These are phyloP conservation scores for Hylodesmum podocarpum DNA, from an alignment of 306 rosid species.

Conservation along the genomic window DNA sequence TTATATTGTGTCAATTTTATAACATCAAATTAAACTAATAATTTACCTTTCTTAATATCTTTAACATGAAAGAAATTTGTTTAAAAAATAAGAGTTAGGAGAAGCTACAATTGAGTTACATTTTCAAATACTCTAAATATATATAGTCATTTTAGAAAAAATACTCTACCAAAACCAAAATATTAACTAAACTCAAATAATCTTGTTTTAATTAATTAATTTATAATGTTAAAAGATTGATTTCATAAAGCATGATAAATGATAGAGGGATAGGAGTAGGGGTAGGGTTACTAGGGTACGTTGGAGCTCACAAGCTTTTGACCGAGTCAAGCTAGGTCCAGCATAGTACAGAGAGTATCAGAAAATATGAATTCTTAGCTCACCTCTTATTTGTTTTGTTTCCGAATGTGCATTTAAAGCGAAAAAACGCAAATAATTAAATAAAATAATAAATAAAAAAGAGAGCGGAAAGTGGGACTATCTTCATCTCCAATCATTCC, in stretches of 20 bases:
- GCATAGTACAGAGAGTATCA: constrained; percentile 23
- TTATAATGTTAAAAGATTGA: neutral
- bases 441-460: neutral
- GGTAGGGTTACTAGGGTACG: neutral
- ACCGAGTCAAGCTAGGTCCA: constrained; percentile 39
- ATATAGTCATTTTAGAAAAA: no score
- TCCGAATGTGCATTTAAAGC: neutral
- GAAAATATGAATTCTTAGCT: constrained; percentile 15
- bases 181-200: no score
- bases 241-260: neutral
- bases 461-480: constrained; percentile 26
- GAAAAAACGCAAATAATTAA: neutral
- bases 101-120: no score
- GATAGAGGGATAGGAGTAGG: no score
- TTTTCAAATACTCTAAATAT: no score
- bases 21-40: no score
- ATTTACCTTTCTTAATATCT: no score
- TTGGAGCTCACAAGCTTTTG: constrained; percentile 25
- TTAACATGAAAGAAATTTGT: no score
- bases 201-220: no score
- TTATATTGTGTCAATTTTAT: no score
- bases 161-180: no score
- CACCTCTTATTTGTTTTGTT: neutral
- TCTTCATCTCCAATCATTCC: constrained; percentile 39
- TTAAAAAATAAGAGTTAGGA: no score